These are phyloP conservation scores for Talaromyces verruculosus DNA, from an alignment of 2,329 filamentous ascomycete genomes.

Conservation along the genomic window DNA sequence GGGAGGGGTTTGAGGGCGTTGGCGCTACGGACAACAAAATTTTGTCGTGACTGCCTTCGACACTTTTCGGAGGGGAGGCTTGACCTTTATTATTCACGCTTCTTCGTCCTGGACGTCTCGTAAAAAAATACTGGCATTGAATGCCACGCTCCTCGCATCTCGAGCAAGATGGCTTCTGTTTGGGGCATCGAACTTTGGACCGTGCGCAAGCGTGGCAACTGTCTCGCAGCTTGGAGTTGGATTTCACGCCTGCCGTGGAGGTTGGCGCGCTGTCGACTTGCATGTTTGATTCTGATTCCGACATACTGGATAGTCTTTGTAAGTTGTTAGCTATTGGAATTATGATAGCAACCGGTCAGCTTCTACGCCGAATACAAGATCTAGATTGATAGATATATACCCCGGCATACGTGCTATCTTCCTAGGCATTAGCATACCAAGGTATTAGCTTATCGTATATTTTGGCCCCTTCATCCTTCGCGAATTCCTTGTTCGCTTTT, in stretches of 20 bases:
- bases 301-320: not conserved
- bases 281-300: not conserved
- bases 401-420: not conserved
- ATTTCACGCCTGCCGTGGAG: not conserved
- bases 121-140: conserved; percentile 35
- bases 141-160: conserved; percentile 34
- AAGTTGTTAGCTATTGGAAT: not conserved
- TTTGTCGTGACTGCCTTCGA: not conserved
- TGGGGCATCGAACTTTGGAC: conserved; percentile 33
- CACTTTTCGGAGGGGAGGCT: not conserved
- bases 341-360: not conserved
- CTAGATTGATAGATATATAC: not conserved
- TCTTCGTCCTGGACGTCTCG: conserved; percentile 32
- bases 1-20: not conserved
- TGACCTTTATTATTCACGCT: conserved; percentile 18
- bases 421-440: not conserved
- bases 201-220: conserved; percentile 41
- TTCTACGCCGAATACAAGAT: not conserved
- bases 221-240: conserved; percentile 33
- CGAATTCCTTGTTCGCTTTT: not conserved
- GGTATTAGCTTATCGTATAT: not conserved
- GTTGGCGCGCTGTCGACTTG: not conserved
- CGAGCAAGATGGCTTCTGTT: conserved; percentile 28
- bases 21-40: not conserved
- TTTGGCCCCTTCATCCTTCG: not conserved